phyloP scores from a whole-genome alignment of 306 rosid species.

The Hippophae tibetana region DNA sequence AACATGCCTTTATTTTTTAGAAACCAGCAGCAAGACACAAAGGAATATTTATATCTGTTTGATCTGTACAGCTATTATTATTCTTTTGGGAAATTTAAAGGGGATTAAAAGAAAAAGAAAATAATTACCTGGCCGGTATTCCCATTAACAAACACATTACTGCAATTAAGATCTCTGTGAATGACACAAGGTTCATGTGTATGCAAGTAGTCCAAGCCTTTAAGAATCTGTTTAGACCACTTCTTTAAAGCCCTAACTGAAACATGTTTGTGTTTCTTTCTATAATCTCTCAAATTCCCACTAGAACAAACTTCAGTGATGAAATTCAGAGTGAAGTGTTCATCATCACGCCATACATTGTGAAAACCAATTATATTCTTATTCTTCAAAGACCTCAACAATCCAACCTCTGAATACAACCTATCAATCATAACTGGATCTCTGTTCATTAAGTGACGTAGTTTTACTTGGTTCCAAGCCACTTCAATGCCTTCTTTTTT shows the following conservation, averaged over 20 bases:
- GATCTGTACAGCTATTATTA: too few species aligned
- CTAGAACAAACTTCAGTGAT: slow-evolving; percentile 89
- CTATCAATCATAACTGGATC: slow-evolving; percentile 66
- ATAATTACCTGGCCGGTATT: slow-evolving; percentile 62
- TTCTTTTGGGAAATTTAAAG: too few species aligned
- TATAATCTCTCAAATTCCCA: slow-evolving; percentile 82
- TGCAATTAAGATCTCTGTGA: slow-evolving; percentile 93
- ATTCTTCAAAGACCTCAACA: slow-evolving; percentile 46
- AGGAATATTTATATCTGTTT: too few species aligned
- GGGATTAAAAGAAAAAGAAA: neutral
- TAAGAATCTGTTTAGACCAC: slow-evolving; percentile 72
- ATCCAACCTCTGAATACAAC: slow-evolving; percentile 67
- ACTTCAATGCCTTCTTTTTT: slow-evolving; percentile 89
- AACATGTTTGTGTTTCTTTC: slow-evolving; percentile 74
- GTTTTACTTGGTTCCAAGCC: slow-evolving; percentile 93
- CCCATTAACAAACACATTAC: slow-evolving; percentile 93
- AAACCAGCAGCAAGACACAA: too few species aligned
- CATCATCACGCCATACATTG: slow-evolving; percentile 56
- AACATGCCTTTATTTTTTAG: too few species aligned
- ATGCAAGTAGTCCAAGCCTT: slow-evolving; percentile 80
- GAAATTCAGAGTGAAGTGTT: slow-evolving; percentile 43
- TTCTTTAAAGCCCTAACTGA: slow-evolving; percentile 79
- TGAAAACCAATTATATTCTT: slow-evolving; percentile 60
- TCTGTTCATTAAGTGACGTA: slow-evolving; percentile 37
- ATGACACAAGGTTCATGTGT: slow-evolving; percentile 72